A percentile compares a stretch with the other conserved stretches of the same genome.
These are phyloP conservation scores for Galerina sulciceps DNA, from an alignment of 768 basidiomycete species.

Conservation along the genomic window DNA sequence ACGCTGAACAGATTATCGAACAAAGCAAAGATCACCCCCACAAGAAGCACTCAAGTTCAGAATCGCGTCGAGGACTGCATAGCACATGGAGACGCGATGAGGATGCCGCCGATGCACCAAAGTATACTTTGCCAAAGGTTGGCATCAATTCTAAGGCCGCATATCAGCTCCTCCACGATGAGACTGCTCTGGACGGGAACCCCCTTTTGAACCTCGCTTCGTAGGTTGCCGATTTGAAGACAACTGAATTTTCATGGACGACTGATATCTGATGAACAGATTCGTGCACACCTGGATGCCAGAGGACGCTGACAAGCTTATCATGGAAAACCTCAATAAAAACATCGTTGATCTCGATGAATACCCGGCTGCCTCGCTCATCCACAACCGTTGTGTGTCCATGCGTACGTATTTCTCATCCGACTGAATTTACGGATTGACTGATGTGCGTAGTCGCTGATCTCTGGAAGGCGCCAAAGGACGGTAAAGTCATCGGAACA, in stretches of 20 bases:
- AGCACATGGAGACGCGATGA: slow-evolving; percentile 45
- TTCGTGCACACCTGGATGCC: slow-evolving; percentile 66
- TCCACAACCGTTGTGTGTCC: slow-evolving; percentile 58
- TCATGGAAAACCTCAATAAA: slow-evolving; percentile 66
- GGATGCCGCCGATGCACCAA: slow-evolving; percentile 43
- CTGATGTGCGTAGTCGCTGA: slow-evolving; percentile 44
- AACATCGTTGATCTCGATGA: slow-evolving; percentile 73
- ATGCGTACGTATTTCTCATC: slow-evolving; percentile 44
- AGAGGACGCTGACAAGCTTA: slow-evolving; percentile 54
- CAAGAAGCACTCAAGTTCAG: slow-evolving; percentile 34
- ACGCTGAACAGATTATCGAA: slow-evolving; percentile 54
- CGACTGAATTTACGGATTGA: neutral
- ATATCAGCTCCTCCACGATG: slow-evolving; percentile 57
- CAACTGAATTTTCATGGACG: too few relatives aligned
- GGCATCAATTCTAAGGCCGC: slow-evolving; percentile 50
- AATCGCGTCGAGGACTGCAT: slow-evolving; percentile 29
- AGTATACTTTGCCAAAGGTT: slow-evolving; percentile 47
- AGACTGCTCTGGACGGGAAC: slow-evolving; percentile 60
- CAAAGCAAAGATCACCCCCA: slow-evolving; percentile 42
- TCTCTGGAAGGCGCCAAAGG: slow-evolving; percentile 68
- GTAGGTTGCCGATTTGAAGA: slow-evolving; percentile 38
- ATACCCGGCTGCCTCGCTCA: slow-evolving; percentile 58
- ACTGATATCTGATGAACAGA: slow-evolving; percentile 20
- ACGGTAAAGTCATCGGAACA: slow-evolving; percentile 58
- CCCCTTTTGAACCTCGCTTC: slow-evolving; percentile 67